Percentiles rank a stretch among this genome's conserved stretches.
phyloP scores from a whole-genome alignment of 805 yeast species.

The Pichia ethanolica region DNA sequence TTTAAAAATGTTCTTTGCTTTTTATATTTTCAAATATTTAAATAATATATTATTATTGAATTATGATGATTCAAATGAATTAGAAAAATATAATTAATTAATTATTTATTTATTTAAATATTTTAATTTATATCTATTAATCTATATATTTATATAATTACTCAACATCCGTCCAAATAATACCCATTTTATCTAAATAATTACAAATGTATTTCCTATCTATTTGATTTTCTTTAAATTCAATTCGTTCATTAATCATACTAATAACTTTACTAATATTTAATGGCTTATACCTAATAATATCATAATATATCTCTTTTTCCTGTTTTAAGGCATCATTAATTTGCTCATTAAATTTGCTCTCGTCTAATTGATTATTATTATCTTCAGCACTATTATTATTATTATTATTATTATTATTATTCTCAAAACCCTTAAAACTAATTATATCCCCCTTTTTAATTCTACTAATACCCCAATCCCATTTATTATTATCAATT shows the following conservation, averaged over 20 bases:
- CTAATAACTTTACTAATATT: conserved; percentile 14
- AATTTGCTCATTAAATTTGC: conserved; percentile 13
- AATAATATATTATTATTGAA: conserved; percentile 18
- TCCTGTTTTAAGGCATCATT: conserved; percentile 14
- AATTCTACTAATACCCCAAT: neutral
- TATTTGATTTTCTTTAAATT: conserved; percentile 6
- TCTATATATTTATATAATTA: conserved; percentile 14
- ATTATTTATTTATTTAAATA: neutral
- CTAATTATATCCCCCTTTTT: conserved; percentile 2
- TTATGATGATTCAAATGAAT: conserved; percentile 20
- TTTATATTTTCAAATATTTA: conserved; percentile 15
- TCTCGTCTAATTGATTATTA: conserved; percentile 4
- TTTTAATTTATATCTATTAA: neutral
- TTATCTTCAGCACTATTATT: neutral
- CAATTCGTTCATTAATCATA: conserved; percentile 5
- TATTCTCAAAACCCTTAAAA: conserved; percentile 2
- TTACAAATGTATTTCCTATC: conserved; percentile 18
- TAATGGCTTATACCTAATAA: conserved; percentile 22
- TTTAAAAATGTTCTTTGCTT: conserved; percentile 13
- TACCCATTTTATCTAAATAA: conserved; percentile 24
- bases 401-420: conserved; percentile 7
- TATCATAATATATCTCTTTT: conserved; percentile 11
- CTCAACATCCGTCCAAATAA: conserved; percentile 17
- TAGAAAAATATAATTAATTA: conserved; percentile 21
- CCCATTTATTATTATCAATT: conserved; percentile 4